Evolutionary conservation across 2,329 filamentous ascomycete genomes (phyloP).

Genomic region (Elsinoe batatas): DNA sequence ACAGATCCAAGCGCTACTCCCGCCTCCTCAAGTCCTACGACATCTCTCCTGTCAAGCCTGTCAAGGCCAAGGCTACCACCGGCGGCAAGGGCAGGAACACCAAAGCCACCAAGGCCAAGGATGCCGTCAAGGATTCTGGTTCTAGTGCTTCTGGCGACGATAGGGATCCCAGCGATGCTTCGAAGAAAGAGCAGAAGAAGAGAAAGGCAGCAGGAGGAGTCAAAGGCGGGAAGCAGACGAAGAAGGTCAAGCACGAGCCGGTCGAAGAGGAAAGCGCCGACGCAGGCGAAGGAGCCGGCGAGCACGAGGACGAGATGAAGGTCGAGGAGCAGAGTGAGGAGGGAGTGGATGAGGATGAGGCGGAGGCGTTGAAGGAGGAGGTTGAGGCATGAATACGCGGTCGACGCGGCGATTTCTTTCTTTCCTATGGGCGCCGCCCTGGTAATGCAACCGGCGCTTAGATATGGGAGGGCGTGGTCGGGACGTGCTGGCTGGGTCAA

Average conservation of each 20-base stretch:
- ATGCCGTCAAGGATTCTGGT: slow-evolving; percentile 10
- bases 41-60: slow-evolving; percentile 28
- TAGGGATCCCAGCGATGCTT: slow-evolving; percentile 12
- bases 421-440: too few relatives aligned
- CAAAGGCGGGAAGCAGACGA: slow-evolving; percentile 11
- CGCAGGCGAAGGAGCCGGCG: neutral
- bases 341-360: slow-evolving; percentile 1
- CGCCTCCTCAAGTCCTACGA: slow-evolving; percentile 53
- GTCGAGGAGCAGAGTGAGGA: slow-evolving; percentile 12
- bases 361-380: slow-evolving; percentile 5
- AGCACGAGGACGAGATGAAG: neutral
- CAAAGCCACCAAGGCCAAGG: slow-evolving; percentile 5
- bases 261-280: slow-evolving; percentile 4
- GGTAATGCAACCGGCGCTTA: too few relatives aligned
- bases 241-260: slow-evolving; percentile 14
- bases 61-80: neutral
- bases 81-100: neutral
- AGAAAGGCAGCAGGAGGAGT: slow-evolving; percentile 14
- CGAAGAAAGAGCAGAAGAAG: slow-evolving; percentile 12
- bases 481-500: too few relatives aligned
- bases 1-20: slow-evolving; percentile 58
- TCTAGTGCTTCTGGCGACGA: slow-evolving; percentile 10
- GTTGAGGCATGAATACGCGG: neutral
- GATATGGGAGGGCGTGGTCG: too few relatives aligned
- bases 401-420: neutral